A percentile compares a stretch with the other conserved stretches of the same genome.
phyloP scores from a whole-genome alignment of 768 basidiomycete species.

The Inosperma sp. region DNA sequence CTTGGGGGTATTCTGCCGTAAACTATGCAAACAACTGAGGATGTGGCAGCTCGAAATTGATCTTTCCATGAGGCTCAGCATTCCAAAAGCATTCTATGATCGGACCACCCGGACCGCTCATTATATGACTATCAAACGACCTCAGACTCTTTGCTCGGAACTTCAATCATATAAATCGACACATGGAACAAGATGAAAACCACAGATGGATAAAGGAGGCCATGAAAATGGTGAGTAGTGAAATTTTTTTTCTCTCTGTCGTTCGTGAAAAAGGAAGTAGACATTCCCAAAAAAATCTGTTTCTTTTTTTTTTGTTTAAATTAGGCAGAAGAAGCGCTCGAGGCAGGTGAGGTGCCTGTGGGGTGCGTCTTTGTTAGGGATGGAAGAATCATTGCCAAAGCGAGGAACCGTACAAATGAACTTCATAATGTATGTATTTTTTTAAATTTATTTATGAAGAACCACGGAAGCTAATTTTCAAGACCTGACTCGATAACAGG shows the following conservation, averaged over 20 bases:
- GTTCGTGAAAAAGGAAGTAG: conserved; percentile 10
- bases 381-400: conserved; percentile 71
- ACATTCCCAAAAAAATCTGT: not conserved
- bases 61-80: too few species aligned
- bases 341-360: conserved; percentile 87
- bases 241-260: not conserved
- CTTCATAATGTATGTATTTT: conserved; percentile 68
- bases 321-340: conserved; percentile 82
- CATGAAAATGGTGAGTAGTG: conserved; percentile 63
- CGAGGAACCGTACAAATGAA: conserved; percentile 92
- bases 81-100: too few species aligned
- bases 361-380: conserved; percentile 92
- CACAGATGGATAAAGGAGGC: conserved; percentile 77
- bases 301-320: not conserved
- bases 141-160: too few species aligned
- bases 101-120: too few species aligned
- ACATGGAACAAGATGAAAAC: conserved; percentile 27
- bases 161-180: too few species aligned
- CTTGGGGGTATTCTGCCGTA: too few species aligned
- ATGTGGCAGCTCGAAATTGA: too few species aligned
- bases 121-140: too few species aligned
- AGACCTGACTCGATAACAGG: conserved; percentile 42
- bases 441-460: conserved; percentile 1
- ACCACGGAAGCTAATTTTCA: too few species aligned
- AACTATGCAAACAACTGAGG: too few species aligned